phyloP scores from a whole-genome alignment of 2,329 filamentous ascomycete genomes.

The Mycosphaerella sp. region DNA sequence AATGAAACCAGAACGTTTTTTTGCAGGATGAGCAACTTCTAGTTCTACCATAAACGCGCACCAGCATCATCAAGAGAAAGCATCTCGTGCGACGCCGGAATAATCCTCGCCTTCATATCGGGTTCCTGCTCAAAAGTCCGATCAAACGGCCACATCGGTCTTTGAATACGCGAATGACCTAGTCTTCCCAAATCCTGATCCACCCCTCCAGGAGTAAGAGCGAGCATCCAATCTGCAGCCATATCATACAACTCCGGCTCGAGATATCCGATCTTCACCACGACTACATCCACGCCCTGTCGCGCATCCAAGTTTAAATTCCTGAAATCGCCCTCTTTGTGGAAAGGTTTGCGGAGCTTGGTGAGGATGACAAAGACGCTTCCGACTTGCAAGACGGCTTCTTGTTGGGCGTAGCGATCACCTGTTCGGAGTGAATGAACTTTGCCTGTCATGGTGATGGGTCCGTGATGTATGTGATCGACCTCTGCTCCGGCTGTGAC shows the following conservation, averaged over 20 bases:
- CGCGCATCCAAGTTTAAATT: conserved; percentile 15
- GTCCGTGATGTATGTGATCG: conserved; percentile 17
- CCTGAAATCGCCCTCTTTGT: conserved; percentile 18
- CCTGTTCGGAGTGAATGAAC: conserved; percentile 16
- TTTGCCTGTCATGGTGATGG: conserved; percentile 17
- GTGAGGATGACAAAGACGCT: conserved; percentile 20
- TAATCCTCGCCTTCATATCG: conserved; percentile 15
- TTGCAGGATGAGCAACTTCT: neutral
- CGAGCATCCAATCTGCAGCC: conserved; percentile 21
- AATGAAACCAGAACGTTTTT: neutral
- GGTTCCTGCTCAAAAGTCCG: conserved; percentile 5
- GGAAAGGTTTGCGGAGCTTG: conserved; percentile 21
- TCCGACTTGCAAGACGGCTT: conserved; percentile 19
- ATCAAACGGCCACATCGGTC: conserved; percentile 23
- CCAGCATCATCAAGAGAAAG: neutral
- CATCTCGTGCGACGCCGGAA: neutral
- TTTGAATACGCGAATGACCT: conserved; percentile 15
- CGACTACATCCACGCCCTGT: conserved; percentile 15
- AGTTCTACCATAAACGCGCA: too few relatives aligned
- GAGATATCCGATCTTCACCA: conserved; percentile 23
- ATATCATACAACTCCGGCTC: conserved; percentile 22
- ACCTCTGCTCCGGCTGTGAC: conserved; percentile 19
- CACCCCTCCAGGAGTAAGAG: conserved; percentile 21
- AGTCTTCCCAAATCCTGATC: conserved; percentile 19
- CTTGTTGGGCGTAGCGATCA: conserved; percentile 14